These are phyloP conservation scores for Infundibulicybe gibba DNA, from an alignment of 768 basidiomycete species.

Conservation along the genomic window DNA sequence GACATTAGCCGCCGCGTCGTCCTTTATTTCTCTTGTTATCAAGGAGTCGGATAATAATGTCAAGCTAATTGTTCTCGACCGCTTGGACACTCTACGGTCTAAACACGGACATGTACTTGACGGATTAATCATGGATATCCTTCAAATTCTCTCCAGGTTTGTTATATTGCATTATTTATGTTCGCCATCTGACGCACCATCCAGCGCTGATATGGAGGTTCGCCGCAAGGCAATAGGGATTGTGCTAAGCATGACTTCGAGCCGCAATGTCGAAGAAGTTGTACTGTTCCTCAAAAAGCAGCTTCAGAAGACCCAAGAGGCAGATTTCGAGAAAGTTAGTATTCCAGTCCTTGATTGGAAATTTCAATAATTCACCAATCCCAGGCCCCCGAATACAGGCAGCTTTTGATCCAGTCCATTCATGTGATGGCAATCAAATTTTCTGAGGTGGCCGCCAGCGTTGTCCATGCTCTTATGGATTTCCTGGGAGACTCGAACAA, in stretches of 20 bases:
- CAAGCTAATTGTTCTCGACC: conserved; percentile 93
- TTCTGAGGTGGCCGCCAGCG: conserved; percentile 93
- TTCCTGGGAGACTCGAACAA: conserved; percentile 95
- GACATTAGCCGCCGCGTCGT: conserved; percentile 75
- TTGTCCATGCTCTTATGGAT: conserved; percentile 91
- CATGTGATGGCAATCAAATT: conserved; percentile 96
- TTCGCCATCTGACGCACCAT: not conserved
- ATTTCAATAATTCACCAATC: not conserved
- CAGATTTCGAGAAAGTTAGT: conserved; percentile 85
- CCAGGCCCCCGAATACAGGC: conserved; percentile 93
- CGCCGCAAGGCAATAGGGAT: conserved; percentile 88
- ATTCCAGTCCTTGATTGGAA: not conserved
- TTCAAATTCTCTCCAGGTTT: conserved; percentile 84
- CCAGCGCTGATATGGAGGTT: conserved; percentile 93
- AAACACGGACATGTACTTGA: conserved; percentile 91
- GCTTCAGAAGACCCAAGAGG: conserved; percentile 87
- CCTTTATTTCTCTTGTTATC: conserved; percentile 82
- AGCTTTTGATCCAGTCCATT: conserved; percentile 95
- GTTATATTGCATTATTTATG: not conserved
- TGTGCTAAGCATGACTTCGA: conserved; percentile 89
- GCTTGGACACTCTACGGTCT: conserved; percentile 76
- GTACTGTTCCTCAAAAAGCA: conserved; percentile 97
- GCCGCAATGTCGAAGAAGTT: conserved; percentile 94
- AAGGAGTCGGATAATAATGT: conserved; percentile 99
- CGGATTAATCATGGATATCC: conserved; percentile 90